These are phyloP conservation scores for Cystofilobasidium macerans DNA, from an alignment of 768 basidiomycete genomes.

Conservation along the genomic window DNA sequence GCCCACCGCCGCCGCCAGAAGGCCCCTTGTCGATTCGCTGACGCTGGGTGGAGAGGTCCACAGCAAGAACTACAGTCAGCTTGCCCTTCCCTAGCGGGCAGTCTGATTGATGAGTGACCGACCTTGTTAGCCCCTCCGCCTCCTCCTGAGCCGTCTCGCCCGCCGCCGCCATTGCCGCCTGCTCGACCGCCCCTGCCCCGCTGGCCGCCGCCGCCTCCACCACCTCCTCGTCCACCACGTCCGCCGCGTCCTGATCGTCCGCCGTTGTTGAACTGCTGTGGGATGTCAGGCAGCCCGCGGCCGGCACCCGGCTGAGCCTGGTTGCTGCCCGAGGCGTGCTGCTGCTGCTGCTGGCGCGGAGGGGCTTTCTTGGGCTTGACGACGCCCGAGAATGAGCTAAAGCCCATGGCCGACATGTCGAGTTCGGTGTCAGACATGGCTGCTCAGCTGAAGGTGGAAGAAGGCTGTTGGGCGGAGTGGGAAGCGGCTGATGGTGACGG, in stretches of 20 bases:
- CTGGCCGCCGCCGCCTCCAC: not conserved
- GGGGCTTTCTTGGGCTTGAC: not conserved
- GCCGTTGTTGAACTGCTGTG: not conserved
- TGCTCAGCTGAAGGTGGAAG: too few relatives aligned
- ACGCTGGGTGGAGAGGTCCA: too few relatives aligned
- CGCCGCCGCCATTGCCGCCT: not conserved
- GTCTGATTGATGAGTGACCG: not conserved
- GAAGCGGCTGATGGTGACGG: too few relatives aligned
- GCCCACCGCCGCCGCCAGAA: not conserved
- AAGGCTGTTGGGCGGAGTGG: too few relatives aligned
- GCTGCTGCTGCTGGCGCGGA: not conserved
- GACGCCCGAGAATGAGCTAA: not conserved
- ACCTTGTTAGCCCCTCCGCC: not conserved
- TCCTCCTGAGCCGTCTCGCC: too few relatives aligned
- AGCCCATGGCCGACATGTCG: slow-evolving; percentile 1
- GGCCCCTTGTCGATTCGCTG: not conserved
- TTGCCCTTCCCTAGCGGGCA: not conserved
- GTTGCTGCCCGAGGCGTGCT: not conserved
- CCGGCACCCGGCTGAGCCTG: not conserved
- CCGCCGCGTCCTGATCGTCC: not conserved
- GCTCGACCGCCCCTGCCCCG: not conserved
- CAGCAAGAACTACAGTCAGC: not conserved
- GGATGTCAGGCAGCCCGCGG: not conserved
- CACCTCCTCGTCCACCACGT: not conserved
- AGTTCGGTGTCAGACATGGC: not conserved